These are phyloP conservation scores for Calonectria hongkongensis DNA, from an alignment of 2,329 filamentous ascomycete genomes.

Conservation along the genomic window DNA sequence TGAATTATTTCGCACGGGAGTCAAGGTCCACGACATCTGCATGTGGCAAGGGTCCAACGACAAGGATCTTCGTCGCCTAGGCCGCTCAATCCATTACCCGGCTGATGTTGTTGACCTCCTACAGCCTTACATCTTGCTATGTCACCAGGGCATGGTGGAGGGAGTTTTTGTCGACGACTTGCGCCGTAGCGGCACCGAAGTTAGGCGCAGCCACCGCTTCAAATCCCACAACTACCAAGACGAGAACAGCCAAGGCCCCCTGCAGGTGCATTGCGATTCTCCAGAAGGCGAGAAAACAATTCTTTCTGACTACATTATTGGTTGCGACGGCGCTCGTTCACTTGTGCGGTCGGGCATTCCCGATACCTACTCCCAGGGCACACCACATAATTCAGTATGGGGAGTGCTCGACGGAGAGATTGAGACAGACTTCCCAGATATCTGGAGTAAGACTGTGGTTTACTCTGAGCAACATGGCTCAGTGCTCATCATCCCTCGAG, in stretches of 20 bases:
- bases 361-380: constrained; percentile 70
- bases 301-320: constrained; percentile 78
- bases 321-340: constrained; percentile 83
- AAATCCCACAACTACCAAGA: constrained; percentile 68
- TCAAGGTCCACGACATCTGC: constrained; percentile 82
- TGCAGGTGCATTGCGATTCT: constrained; percentile 68
- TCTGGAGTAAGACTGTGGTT: constrained; percentile 83
- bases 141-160: constrained; percentile 85
- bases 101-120: constrained; percentile 70
- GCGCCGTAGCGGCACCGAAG: constrained; percentile 75
- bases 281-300: constrained; percentile 71
- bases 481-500: constrained; percentile 81
- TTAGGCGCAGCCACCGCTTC: constrained; percentile 78
- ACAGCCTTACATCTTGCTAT: constrained; percentile 73
- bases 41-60: constrained; percentile 77
- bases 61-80: constrained; percentile 73
- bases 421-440: constrained; percentile 82
- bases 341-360: constrained; percentile 79
- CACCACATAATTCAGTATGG: constrained; percentile 76
- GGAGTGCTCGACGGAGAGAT: constrained; percentile 82
- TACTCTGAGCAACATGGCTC: constrained; percentile 80
- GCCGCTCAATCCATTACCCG: constrained; percentile 81
- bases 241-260: constrained; percentile 55
- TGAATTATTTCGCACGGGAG: constrained; percentile 77
- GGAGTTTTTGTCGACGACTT: constrained; percentile 81